These are phyloP conservation scores for Nicotiana paniculata DNA, from an alignment of 257 asterid species.

Conservation along the genomic window DNA sequence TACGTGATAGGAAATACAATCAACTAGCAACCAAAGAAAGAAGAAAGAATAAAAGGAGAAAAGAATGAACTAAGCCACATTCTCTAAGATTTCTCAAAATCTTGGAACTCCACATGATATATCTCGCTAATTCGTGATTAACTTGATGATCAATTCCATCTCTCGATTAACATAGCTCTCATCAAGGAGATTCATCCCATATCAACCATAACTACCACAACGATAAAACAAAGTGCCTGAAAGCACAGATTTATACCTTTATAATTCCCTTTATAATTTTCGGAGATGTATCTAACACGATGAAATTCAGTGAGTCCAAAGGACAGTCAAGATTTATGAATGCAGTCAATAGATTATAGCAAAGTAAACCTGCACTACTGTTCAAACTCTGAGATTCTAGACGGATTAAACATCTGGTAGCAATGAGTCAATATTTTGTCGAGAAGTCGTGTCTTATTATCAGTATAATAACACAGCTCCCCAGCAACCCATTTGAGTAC, in stretches of 20 bases:
- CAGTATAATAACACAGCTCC: background rate
- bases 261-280: background rate
- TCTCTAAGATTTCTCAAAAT: background rate
- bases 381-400: background rate
- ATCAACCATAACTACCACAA: background rate
- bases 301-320: background rate
- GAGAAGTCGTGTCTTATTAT: background rate
- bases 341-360: background rate
- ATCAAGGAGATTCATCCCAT: background rate
- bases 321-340: background rate
- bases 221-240: background rate
- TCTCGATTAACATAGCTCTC: background rate
- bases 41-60: background rate
- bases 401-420: background rate
- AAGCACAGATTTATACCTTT: background rate
- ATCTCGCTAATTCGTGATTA: background rate
- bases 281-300: background rate
- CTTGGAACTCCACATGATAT: background rate
- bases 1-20: background rate
- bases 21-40: background rate
- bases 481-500: background rate
- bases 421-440: background rate
- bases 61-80: background rate
- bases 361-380: background rate
- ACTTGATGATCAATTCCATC: background rate